phyloP scores from a whole-genome alignment of 2,329 filamentous ascomycete genomes.

The Hypoxylon sp. region DNA sequence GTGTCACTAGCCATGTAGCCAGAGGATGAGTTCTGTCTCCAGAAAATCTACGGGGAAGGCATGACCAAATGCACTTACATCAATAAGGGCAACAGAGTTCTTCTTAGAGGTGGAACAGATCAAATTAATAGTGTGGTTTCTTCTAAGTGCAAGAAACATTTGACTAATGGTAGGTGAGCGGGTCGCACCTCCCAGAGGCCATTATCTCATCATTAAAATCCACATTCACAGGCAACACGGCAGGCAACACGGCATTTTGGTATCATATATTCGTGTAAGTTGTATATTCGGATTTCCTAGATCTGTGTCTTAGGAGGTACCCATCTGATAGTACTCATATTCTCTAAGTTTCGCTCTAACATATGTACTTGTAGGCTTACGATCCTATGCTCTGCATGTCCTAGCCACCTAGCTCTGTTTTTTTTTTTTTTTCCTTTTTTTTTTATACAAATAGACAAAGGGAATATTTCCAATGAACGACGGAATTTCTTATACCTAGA shows the following conservation, averaged over 20 bases:
- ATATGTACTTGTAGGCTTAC: too few relatives aligned
- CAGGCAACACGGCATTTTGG: too few relatives aligned
- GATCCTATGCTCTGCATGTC: not conserved
- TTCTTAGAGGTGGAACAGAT: too few relatives aligned
- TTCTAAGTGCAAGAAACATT: too few relatives aligned
- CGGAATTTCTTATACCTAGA: not conserved
- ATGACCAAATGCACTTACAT: not conserved
- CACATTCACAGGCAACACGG: too few relatives aligned
- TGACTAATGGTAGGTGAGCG: too few relatives aligned
- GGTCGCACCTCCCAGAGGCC: too few relatives aligned
- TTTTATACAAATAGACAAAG: not conserved
- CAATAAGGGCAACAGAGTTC: too few relatives aligned
- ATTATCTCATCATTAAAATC: too few relatives aligned
- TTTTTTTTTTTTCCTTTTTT: not conserved
- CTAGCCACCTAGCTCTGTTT: not conserved
- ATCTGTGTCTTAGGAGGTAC: not conserved
- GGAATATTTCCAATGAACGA: not conserved
- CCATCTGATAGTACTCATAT: not conserved
- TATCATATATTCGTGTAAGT: not conserved
- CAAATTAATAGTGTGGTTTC: too few relatives aligned
- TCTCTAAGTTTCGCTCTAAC: not conserved
- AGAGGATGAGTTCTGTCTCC: not conserved
- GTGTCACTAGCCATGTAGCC: too few relatives aligned
- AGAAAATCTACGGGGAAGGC: not conserved
- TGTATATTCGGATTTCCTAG: not conserved